A percentile compares a stretch with the other conserved stretches of the same genome.
These are phyloP conservation scores for Spizellomyces sp. DNA, from an alignment of 192 early-diverging fungal genomes.

Conservation along the genomic window DNA sequence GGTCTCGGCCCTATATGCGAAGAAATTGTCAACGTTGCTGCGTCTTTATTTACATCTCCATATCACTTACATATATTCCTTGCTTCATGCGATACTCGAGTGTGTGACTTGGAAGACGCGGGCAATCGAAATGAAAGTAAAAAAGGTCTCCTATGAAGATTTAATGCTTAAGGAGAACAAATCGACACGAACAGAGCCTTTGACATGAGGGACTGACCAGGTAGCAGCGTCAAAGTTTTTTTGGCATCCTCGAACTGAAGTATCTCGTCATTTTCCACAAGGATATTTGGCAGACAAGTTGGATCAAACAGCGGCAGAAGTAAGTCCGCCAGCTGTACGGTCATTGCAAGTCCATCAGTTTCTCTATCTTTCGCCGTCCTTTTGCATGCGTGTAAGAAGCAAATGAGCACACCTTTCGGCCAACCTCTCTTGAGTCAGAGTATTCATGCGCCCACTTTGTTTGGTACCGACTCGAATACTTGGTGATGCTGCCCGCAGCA, in stretches of 20 bases:
- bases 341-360: too few relatives aligned
- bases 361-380: too few relatives aligned
- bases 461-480: conserved; percentile 54
- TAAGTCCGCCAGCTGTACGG: conserved; percentile 38
- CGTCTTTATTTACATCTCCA: neutral
- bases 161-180: neutral
- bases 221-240: conserved; percentile 40
- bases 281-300: conserved; percentile 9
- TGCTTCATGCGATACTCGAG: conserved; percentile 33
- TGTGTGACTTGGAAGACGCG: conserved; percentile 41
- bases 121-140: conserved; percentile 55
- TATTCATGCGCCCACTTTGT: conserved; percentile 51
- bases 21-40: neutral
- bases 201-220: conserved; percentile 27
- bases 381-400: neutral
- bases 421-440: conserved; percentile 51
- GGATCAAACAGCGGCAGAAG: conserved; percentile 51
- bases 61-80: conserved; percentile 40
- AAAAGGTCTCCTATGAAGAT: conserved; percentile 21
- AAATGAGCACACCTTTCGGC: conserved; percentile 34
- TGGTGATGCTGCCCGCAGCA: conserved; percentile 54
- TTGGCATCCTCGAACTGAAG: conserved; percentile 39
- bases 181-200: neutral
- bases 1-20: conserved; percentile 47
- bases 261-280: conserved; percentile 15